Base-by-base conservation (phyloP, 2,329 filamentous ascomycete species). In the Metarhizium guizhouense region DNA sequence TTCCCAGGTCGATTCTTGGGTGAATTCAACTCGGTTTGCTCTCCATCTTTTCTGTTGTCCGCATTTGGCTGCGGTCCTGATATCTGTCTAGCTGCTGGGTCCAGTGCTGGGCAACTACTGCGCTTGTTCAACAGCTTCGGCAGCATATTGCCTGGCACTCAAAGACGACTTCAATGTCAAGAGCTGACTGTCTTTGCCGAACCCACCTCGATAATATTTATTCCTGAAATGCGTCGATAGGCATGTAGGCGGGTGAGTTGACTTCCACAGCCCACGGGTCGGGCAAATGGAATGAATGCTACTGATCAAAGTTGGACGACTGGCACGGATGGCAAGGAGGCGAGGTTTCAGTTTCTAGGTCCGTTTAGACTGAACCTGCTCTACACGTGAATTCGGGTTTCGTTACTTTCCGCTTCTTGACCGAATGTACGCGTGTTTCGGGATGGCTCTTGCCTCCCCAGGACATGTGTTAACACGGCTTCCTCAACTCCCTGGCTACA, bases 1-100 rank as follows among this genome's bases (percentile, higher is more conserved):
- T 65, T 62, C 6, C 61, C 62, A 20, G 61, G 63, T 38, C 63
- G 64, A n/a, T 64, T 55, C 51, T 62, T 70, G 25, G 63, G 34
- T 1, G 47, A 54, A 43, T 59, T 57, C 4, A 57, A 54, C 6
- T 51, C 52, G 4, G 59, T 62, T 20, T 14, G 56, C 7, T 52
- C 59, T 2, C 52, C 50, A 3, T 54, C 48, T 20, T 52, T 52
- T 30, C 32, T 34, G 18, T 48, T 43, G 29, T 51, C 51, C 16
- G 51, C 47, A 8, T 47, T 42, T 34, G 56, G 30, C 36, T 42
- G 47, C 3, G 40, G 25, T 18, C 29, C 6, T 6, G 13, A 14
- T 13, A 45, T 16, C n/a, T 55, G 45, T 38, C 51, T 30, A 11
- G 54, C 45, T 2, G 57, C 54, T 42, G 59, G 51, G 20, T 62